Conservation (phyloP, 768 basidiomycete genomes). For the Sarcomyxa edulis region DNA sequence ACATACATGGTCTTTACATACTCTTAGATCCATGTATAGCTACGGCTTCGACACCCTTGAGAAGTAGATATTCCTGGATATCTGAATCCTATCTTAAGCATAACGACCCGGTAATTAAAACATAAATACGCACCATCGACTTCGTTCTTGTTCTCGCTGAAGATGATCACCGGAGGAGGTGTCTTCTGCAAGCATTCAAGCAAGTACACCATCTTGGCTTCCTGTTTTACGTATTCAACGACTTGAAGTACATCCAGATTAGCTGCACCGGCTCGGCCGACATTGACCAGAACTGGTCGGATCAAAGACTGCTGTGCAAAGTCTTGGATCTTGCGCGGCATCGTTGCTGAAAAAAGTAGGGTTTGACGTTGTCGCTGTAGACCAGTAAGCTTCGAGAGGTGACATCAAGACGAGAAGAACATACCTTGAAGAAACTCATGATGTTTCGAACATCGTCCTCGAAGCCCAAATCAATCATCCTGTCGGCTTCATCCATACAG, state of each 20-base stretch:
- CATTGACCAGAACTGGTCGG: conserved; percentile 91
- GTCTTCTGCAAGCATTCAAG: conserved; percentile 98
- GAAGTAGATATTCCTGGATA: conserved; percentile 93
- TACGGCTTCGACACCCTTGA: conserved; percentile 98
- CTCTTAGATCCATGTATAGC: conserved; percentile 98
- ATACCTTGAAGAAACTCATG: conserved; percentile 97
- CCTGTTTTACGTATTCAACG: conserved; percentile 98
- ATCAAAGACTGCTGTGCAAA: conserved; percentile 97
- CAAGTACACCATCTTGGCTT: conserved; percentile 99
- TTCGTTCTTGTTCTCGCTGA: conserved; percentile 99
- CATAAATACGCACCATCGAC: conserved; percentile 74
- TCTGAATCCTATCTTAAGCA: conserved; percentile 43
- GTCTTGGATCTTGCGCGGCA: conserved; percentile 98
- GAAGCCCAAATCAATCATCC: conserved; percentile 99
- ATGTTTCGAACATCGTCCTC: conserved; percentile 98
- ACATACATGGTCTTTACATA: conserved; percentile 30
- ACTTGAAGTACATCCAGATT: conserved; percentile 95
- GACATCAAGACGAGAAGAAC: conserved; percentile 11
- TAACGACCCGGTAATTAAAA: conserved; percentile 3
- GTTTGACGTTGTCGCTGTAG: conserved; percentile 91
- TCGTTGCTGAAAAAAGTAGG: conserved; percentile 94
- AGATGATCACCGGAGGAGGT: conserved; percentile 94
- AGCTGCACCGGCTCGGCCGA: conserved; percentile 96
- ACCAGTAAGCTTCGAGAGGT: conserved; percentile 1
- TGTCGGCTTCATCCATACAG: conserved; percentile 98